Conservation (phyloP, 2,329 filamentous ascomycete species). For the Cladosporium sp. region DNA sequence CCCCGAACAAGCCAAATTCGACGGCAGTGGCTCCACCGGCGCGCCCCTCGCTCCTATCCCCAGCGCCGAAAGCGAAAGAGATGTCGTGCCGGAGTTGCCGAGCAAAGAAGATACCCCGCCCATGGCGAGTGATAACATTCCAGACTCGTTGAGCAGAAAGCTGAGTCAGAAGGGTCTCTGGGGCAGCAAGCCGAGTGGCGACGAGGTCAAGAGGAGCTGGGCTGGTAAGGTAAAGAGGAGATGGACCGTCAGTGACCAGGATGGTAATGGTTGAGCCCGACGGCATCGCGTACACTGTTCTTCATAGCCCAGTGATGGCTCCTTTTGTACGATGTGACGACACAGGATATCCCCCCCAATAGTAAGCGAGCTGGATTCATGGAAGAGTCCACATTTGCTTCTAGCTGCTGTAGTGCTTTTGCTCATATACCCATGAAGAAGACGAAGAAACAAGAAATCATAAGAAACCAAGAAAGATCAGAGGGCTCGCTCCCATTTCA, state of each 20-base stretch:
- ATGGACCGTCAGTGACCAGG: conserved; percentile 36
- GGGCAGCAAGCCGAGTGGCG: conserved; percentile 34
- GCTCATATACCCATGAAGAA: too few species aligned
- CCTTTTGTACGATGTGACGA: too few species aligned
- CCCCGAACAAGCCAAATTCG: conserved; percentile 13
- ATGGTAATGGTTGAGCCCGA: conserved; percentile 11
- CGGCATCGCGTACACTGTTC: too few species aligned
- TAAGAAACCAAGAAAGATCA: too few species aligned
- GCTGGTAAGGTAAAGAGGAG: conserved; percentile 37
- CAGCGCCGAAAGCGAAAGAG: conserved; percentile 23
- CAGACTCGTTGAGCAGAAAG: conserved; percentile 20
- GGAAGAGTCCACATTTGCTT: too few species aligned
- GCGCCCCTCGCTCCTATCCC: conserved; percentile 15
- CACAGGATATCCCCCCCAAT: too few species aligned
- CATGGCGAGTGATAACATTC: conserved; percentile 14
- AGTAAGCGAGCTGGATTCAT: too few species aligned
- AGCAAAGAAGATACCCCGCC: conserved; percentile 1
- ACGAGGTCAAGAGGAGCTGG: conserved; percentile 31
- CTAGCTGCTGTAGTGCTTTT: too few species aligned
- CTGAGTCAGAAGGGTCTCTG: conserved; percentile 38
- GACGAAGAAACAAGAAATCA: too few species aligned
- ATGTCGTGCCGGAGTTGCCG: conserved; percentile 1
- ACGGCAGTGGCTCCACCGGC: conserved; percentile 13
- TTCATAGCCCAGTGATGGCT: too few species aligned
- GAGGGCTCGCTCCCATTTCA: too few species aligned